Evolutionary conservation across 108 stramenopile species (phyloP).

Genomic region (Phaeodactylum tricornutum): DNA sequence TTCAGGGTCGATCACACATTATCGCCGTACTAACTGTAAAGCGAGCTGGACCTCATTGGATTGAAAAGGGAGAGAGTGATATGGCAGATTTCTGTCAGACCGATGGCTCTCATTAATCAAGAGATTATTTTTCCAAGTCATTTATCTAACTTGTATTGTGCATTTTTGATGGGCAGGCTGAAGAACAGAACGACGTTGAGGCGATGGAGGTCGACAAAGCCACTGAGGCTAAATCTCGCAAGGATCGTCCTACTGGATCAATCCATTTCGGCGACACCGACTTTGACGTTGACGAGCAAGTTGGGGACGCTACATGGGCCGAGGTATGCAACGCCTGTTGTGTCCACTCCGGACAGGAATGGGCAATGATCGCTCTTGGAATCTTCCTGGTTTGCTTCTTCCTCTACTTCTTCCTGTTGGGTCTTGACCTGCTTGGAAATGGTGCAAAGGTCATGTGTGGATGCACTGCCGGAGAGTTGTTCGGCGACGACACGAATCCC

Average conservation of each 20-base stretch:
- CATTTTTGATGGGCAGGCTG: too few relatives aligned
- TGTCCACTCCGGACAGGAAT: constrained; percentile 45
- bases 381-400: constrained; percentile 48
- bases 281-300: constrained; percentile 22
- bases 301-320: constrained; percentile 63
- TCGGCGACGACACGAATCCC: constrained; percentile 76
- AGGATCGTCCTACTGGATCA: constrained; percentile 48
- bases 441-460: constrained; percentile 80
- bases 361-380: constrained; percentile 47
- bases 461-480: constrained; percentile 66
- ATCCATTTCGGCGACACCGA: constrained; percentile 57
- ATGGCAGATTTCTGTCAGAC: too few relatives aligned
- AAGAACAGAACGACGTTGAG: too few relatives aligned
- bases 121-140: too few relatives aligned
- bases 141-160: too few relatives aligned
- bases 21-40: too few relatives aligned
- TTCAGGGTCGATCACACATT: too few relatives aligned
- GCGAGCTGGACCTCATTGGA: too few relatives aligned
- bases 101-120: too few relatives aligned
- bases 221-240: constrained; percentile 21
- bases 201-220: too few relatives aligned
- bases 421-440: constrained; percentile 69
- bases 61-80: too few relatives aligned
- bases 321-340: constrained; percentile 69
- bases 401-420: constrained; percentile 86